These are phyloP conservation scores for Ceratocystis diversiconidia DNA, from an alignment of 2,329 filamentous ascomycete species.

Conservation along the genomic window DNA sequence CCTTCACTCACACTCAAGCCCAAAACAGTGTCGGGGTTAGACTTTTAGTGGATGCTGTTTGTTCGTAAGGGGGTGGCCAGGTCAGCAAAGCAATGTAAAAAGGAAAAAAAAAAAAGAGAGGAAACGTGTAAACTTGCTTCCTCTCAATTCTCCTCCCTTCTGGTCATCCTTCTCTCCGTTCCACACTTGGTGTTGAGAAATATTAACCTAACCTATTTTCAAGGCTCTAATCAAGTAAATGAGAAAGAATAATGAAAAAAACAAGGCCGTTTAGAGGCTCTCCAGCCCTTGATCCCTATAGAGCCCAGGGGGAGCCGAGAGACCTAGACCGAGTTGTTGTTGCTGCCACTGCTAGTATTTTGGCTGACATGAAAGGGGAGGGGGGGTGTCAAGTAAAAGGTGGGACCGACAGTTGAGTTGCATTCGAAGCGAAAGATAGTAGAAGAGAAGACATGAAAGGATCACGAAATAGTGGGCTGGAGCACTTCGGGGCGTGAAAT, in stretches of 20 bases:
- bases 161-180: neutral
- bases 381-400: neutral
- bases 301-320: conserved; percentile 4
- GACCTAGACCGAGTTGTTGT: neutral
- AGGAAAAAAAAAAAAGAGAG: conserved; percentile 5
- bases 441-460: conserved; percentile 3
- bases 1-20: neutral
- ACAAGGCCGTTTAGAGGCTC: neutral
- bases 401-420: neutral
- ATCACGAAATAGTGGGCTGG: neutral
- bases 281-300: conserved; percentile 7
- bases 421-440: neutral
- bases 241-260: neutral
- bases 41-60: conserved; percentile 1
- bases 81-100: neutral
- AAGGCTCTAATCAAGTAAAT: neutral
- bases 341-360: neutral
- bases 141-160: conserved; percentile 1
- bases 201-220: neutral
- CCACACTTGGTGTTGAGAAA: conserved; percentile 2
- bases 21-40: conserved; percentile 1
- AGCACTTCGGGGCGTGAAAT: conserved; percentile 1
- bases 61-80: conserved; percentile 7
- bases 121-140: conserved; percentile 16
- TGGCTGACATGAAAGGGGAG: neutral